These are phyloP conservation scores for Phytophthora europaea DNA, from an alignment of 352 stramenopile species.

Conservation along the genomic window DNA sequence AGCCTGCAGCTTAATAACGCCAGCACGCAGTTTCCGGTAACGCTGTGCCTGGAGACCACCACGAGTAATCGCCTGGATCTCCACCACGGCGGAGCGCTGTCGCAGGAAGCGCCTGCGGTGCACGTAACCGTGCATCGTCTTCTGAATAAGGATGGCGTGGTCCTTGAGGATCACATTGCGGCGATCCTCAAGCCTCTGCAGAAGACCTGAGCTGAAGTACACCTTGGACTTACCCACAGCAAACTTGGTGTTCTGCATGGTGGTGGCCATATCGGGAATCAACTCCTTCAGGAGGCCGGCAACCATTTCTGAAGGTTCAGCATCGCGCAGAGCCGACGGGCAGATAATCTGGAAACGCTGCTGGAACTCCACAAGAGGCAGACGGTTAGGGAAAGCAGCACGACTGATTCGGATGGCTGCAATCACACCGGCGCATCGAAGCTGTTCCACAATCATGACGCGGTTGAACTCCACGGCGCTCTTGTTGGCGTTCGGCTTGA, in stretches of 20 bases:
- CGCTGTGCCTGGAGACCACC: slow-evolving; percentile 46
- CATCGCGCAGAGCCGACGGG: slow-evolving; percentile 68
- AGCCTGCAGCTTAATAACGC: slow-evolving; percentile 68
- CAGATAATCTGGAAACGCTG: slow-evolving; percentile 89
- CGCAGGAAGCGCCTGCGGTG: slow-evolving; percentile 66
- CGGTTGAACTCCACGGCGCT: slow-evolving; percentile 86
- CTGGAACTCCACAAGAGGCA: slow-evolving; percentile 90
- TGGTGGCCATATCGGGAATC: slow-evolving; percentile 66
- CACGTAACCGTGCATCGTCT: slow-evolving; percentile 72
- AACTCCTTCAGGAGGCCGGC: slow-evolving; percentile 80
- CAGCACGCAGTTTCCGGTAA: slow-evolving; percentile 56
- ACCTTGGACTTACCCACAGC: slow-evolving; percentile 85
- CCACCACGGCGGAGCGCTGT: slow-evolving; percentile 53
- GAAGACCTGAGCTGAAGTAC: slow-evolving; percentile 90
- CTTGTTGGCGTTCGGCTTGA: slow-evolving; percentile 94
- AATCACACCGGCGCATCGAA: slow-evolving; percentile 92
- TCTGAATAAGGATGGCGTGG: slow-evolving; percentile 81
- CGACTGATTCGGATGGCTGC: slow-evolving; percentile 91
- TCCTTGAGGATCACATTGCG: slow-evolving; percentile 80
- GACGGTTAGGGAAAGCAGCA: slow-evolving; percentile 91
- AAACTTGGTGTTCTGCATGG: slow-evolving; percentile 84
- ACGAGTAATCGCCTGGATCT: slow-evolving; percentile 64
- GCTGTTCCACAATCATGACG: slow-evolving; percentile 89
- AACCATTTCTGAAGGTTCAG: slow-evolving; percentile 71
- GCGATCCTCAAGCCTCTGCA: slow-evolving; percentile 93